phyloP scores from a whole-genome alignment of 2,329 filamentous ascomycete species.

The Aureobasidium subglaciale region DNA sequence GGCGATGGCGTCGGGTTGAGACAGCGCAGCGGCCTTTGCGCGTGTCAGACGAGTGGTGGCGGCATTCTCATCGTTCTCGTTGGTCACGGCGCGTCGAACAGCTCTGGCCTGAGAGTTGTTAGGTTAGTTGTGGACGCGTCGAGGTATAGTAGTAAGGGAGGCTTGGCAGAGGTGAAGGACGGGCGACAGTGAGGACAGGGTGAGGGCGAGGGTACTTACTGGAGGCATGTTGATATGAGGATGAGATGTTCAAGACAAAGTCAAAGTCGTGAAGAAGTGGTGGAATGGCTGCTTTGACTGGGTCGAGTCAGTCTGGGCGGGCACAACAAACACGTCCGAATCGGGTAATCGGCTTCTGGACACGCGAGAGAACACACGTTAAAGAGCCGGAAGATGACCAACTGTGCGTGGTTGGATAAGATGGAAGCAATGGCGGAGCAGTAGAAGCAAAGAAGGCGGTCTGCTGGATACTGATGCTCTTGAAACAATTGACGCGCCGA shows the following conservation, averaged over 20 bases:
- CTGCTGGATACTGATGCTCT: conserved; percentile 10
- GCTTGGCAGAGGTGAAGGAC: background rate
- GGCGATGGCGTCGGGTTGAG: conserved; percentile 39
- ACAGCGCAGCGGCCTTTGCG: conserved; percentile 74
- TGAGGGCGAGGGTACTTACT: conserved; percentile 25
- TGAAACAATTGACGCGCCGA: conserved; percentile 14
- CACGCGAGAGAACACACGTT: conserved; percentile 11
- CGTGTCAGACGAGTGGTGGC: conserved; percentile 76
- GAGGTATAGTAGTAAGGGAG: conserved; percentile 9
- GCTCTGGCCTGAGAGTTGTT: conserved; percentile 53
- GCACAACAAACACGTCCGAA: conserved; percentile 17
- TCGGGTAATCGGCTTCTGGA: conserved; percentile 11
- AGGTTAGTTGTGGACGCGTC: conserved; percentile 35
- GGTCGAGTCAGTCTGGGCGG: conserved; percentile 12
- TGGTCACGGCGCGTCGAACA: conserved; percentile 68
- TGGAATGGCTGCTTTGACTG: conserved; percentile 6
- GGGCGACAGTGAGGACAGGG: background rate
- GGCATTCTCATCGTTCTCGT: conserved; percentile 91
- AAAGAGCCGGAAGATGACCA: background rate
- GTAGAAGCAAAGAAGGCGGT: conserved; percentile 8
- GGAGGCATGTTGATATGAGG: conserved; percentile 29
- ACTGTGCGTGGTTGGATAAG: background rate
- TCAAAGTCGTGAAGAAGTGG: conserved; percentile 10
- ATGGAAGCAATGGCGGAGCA: conserved; percentile 5
- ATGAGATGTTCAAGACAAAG: conserved; percentile 11